Evolutionary conservation across 768 basidiomycete species (phyloP).

Genomic region (Phylloporus sp.): DNA sequence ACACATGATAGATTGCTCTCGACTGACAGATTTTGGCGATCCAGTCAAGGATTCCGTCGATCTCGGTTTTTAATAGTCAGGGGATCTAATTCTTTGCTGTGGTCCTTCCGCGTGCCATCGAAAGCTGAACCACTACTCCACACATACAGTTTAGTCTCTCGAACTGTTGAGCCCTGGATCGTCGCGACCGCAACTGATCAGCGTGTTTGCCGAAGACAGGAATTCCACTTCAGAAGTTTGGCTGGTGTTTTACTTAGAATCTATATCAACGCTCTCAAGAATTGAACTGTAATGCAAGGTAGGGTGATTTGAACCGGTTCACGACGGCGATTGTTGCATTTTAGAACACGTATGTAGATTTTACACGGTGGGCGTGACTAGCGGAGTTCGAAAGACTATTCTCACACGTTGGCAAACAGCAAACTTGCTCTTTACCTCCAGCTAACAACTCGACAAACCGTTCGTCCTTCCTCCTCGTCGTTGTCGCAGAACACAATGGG

Average conservation of each 20-base stretch:
- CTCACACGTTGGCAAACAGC: slow-evolving; percentile 30
- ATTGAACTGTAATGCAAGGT: too few species aligned
- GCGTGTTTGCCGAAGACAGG: too few species aligned
- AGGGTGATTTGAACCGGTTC: too few species aligned
- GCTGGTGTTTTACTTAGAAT: too few species aligned
- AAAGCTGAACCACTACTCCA: too few species aligned
- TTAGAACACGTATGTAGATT: too few species aligned
- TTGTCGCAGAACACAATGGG: slow-evolving; percentile 55
- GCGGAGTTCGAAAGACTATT: slow-evolving; percentile 33
- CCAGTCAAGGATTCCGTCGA: background rate
- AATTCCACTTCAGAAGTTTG: too few species aligned
- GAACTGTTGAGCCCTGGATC: too few species aligned
- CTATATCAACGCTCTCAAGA: too few species aligned
- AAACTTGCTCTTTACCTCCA: slow-evolving; percentile 32
- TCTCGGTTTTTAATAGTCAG: slow-evolving; percentile 1
- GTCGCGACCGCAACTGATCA: too few species aligned
- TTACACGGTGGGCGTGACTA: slow-evolving; percentile 8
- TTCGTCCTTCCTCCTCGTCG: slow-evolving; percentile 26
- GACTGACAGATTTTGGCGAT: background rate
- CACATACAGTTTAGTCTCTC: too few species aligned
- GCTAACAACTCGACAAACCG: slow-evolving; percentile 25
- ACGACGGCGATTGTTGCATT: too few species aligned
- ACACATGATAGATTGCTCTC: slow-evolving; percentile 5
- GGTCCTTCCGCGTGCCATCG: slow-evolving; percentile 9
- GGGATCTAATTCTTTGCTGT: background rate